Evolutionary conservation across 2,329 filamentous ascomycete species (phyloP).

Genomic region (Fusarium sororula): DNA sequence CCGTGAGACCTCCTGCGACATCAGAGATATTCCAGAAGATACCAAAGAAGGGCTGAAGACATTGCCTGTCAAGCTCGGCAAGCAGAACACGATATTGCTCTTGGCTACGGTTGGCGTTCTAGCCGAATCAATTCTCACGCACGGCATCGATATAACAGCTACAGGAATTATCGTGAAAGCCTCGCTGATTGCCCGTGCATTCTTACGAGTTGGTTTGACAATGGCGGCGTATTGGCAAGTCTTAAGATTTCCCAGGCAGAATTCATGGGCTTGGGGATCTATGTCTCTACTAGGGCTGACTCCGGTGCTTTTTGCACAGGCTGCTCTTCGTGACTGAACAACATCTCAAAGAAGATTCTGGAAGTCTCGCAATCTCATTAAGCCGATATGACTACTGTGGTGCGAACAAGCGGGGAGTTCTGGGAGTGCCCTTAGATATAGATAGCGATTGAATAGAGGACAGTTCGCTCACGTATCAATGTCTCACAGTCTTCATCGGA

Average conservation of each 20-base stretch:
- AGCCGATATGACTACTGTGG: too few relatives aligned
- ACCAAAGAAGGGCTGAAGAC: constrained; percentile 9
- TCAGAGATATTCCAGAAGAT: constrained; percentile 13
- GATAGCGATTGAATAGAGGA: background rate
- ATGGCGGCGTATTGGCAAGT: constrained; percentile 16
- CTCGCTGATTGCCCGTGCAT: background rate
- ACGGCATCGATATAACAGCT: background rate
- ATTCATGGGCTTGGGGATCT: constrained; percentile 11
- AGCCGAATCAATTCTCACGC: constrained; percentile 1
- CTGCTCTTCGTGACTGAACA: background rate
- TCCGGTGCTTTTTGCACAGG: constrained; percentile 15
- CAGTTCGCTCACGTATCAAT: fast-evolving
- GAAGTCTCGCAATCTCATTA: too few relatives aligned
- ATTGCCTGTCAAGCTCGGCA: constrained; percentile 15
- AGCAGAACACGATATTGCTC: constrained; percentile 2
- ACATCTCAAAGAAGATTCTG: fast-evolving
- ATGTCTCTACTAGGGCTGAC: constrained; percentile 11
- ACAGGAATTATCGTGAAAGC: background rate
- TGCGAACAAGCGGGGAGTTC: background rate
- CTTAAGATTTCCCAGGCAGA: constrained; percentile 6
- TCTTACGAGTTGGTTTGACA: constrained; percentile 2
- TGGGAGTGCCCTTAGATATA: background rate
- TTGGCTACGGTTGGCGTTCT: background rate
- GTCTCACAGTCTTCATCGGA: too few relatives aligned
- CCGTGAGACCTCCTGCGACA: constrained; percentile 16